Evolutionary conservation across 176 grass and related monocot species (phyloP).

Genomic region (Typha latifolia): DNA sequence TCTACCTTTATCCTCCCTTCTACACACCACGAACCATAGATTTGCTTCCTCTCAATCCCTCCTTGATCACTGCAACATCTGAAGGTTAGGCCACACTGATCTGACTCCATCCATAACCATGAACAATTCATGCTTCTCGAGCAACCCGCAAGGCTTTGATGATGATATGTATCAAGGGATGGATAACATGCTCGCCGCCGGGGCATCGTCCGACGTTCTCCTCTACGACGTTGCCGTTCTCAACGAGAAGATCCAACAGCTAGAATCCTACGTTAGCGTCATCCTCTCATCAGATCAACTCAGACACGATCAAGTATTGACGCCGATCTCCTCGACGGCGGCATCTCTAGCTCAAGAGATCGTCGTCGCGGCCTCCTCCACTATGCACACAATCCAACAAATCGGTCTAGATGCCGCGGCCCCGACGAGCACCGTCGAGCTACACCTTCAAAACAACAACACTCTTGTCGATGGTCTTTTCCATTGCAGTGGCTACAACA

Average conservation of each 20-base stretch:
- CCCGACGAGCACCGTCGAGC: not conserved
- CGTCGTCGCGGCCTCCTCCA: not conserved
- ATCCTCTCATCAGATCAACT: not conserved
- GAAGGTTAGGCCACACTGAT: too few relatives aligned
- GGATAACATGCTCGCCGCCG: conserved; percentile 6
- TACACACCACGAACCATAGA: too few relatives aligned
- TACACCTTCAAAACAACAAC: not conserved
- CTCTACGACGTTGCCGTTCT: conserved; percentile 4
- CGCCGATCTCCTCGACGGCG: not conserved
- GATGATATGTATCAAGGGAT: conserved; percentile 5
- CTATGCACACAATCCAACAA: conserved; percentile 1
- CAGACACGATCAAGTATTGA: not conserved
- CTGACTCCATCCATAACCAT: not conserved
- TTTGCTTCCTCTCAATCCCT: too few relatives aligned
- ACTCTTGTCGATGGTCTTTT: not conserved
- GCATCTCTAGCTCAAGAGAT: conserved; percentile 3
- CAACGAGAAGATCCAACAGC: conserved; percentile 8
- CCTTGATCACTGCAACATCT: too few relatives aligned
- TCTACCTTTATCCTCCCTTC: too few relatives aligned
- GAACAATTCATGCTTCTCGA: too few relatives aligned
- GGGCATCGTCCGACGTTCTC: not conserved
- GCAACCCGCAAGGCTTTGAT: not conserved
- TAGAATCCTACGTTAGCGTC: not conserved
- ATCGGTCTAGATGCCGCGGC: not conserved
- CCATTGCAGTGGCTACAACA: not conserved